These are phyloP conservation scores for Aurinia saxatilis DNA, from an alignment of 345 rosid species.

Conservation along the genomic window DNA sequence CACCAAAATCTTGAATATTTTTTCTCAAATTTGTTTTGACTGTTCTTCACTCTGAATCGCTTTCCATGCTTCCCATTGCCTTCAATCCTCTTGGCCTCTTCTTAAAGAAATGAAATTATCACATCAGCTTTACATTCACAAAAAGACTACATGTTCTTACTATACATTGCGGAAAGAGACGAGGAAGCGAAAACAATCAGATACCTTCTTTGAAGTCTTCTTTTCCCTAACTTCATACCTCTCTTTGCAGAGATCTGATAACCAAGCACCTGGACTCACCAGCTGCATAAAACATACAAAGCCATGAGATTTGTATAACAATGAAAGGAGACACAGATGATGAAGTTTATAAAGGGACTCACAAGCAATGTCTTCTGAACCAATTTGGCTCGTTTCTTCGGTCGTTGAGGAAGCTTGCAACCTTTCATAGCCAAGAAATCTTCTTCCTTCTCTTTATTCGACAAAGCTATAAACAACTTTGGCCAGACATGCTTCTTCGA, in stretches of 20 bases:
- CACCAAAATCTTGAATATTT: conserved; percentile 10
- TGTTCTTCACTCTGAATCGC: conserved; percentile 39
- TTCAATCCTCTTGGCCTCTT: conserved; percentile 59
- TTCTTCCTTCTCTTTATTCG: conserved; percentile 91
- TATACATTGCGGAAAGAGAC: background rate
- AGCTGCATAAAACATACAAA: conserved; percentile 36
- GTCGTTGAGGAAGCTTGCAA: conserved; percentile 88
- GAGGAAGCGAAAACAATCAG: background rate
- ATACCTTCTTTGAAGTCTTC: conserved; percentile 86
- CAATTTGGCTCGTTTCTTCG: conserved; percentile 81
- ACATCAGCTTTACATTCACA: background rate
- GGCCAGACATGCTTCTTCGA: conserved; percentile 66
- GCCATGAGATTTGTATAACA: background rate
- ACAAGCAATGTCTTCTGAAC: conserved; percentile 81
- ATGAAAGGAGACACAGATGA: background rate
- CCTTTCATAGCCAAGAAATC: conserved; percentile 96
- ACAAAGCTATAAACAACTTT: conserved; percentile 57
- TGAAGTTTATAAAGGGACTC: conserved; percentile 21
- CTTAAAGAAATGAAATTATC: conserved; percentile 2
- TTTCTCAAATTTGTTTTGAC: background rate
- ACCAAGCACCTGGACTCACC: conserved; percentile 91
- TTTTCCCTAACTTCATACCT: conserved; percentile 92
- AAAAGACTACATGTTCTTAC: background rate
- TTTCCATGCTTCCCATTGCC: conserved; percentile 62
- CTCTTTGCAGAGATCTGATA: conserved; percentile 76